phyloP scores from a whole-genome alignment of 2,329 filamentous ascomycete genomes.

The Monosporascus sp. region DNA sequence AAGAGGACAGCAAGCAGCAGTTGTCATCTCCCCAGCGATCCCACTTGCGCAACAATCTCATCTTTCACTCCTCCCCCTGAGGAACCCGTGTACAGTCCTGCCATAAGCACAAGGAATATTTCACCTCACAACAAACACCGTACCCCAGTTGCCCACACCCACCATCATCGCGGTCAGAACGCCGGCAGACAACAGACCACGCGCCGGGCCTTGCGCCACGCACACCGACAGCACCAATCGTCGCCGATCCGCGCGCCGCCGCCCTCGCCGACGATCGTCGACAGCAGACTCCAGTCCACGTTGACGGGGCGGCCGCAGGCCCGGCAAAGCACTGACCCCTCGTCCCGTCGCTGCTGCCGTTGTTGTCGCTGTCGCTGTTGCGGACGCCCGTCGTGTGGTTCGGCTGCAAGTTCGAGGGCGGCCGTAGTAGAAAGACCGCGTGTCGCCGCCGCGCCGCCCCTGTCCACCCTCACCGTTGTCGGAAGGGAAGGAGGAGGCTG shows the following conservation, averaged over 20 bases:
- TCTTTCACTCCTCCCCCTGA: no score
- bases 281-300: conserved; percentile 18
- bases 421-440: no score
- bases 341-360: neutral
- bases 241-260: conserved; percentile 12
- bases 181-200: neutral
- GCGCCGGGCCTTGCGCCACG: conserved; percentile 11
- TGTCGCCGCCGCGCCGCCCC: no score
- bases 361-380: neutral
- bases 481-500: no score
- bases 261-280: conserved; percentile 15
- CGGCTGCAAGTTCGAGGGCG: no score
- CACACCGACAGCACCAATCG: conserved; percentile 21
- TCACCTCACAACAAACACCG: conserved; percentile 12
- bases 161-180: no score
- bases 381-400: neutral
- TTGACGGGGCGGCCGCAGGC: conserved; percentile 15
- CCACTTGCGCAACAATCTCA: no score
- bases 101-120: conserved; percentile 6
- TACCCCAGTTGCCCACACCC: no score
- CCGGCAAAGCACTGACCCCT: conserved; percentile 8
- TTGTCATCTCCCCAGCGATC: no score
- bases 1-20: no score
- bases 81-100: no score
- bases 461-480: no score